Evolutionary conservation across 2,329 filamentous ascomycete species (phyloP).

Genomic region (Daldinia eschscholtzii): DNA sequence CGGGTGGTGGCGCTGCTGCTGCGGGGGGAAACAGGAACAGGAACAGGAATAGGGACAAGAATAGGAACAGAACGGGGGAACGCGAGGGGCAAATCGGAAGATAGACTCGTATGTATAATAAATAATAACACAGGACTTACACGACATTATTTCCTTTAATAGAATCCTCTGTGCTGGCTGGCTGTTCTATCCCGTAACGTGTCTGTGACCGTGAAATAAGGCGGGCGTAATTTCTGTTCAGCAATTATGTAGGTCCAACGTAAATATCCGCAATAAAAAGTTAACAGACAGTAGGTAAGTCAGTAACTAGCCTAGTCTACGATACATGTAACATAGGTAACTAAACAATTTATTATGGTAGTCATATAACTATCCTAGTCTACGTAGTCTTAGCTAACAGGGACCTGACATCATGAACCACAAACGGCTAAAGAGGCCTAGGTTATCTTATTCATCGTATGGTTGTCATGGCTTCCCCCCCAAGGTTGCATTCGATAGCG

Average conservation of each 20-base stretch:
- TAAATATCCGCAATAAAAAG: neutral
- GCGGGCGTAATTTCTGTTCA: neutral
- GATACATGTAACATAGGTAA: neutral
- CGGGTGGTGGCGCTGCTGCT: neutral
- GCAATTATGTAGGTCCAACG: neutral
- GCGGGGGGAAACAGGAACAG: neutral
- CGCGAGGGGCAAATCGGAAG: neutral
- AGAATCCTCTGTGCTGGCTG: neutral
- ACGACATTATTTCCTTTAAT: slow-evolving; percentile 42
- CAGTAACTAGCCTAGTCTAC: neutral
- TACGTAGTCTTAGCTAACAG: slow-evolving; percentile 10
- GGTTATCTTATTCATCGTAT: neutral
- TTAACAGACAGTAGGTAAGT: too few species aligned
- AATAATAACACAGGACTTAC: slow-evolving; percentile 41
- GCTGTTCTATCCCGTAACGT: neutral
- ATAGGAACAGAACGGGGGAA: neutral
- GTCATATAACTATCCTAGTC: neutral
- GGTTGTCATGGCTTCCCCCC: slow-evolving; percentile 14
- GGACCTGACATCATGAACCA: slow-evolving; percentile 33
- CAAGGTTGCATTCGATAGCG: slow-evolving; percentile 28
- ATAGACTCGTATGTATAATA: neutral
- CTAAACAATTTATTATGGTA: too few species aligned
- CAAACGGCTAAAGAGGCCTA: slow-evolving; percentile 18
- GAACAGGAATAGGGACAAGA: neutral
- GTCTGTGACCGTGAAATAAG: neutral